phyloP scores from a whole-genome alignment of 495 filamentous ascomycete genomes.

The Tuber umbilicatum region DNA sequence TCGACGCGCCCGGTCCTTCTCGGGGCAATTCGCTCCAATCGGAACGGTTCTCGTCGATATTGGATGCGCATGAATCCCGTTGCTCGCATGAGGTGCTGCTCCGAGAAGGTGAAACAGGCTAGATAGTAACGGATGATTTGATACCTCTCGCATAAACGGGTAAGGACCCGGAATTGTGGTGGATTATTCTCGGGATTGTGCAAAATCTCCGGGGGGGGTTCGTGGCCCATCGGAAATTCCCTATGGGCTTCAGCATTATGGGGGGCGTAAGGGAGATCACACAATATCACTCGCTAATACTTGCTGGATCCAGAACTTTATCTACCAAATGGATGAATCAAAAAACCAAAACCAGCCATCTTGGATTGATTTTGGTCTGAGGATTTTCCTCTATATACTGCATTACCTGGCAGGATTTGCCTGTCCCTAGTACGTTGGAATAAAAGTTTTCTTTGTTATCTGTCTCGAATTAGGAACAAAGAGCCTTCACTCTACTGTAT shows the following conservation, averaged over 20 bases:
- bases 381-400: neutral
- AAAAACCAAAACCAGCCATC: neutral
- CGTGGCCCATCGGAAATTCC: neutral
- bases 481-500: too few species aligned
- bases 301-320: neutral
- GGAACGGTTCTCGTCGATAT: neutral
- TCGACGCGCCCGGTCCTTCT: neutral
- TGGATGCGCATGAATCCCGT: neutral
- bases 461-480: neutral
- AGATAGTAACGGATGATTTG: neutral
- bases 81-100: neutral
- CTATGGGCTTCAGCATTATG: neutral
- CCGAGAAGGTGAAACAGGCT: neutral
- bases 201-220: neutral
- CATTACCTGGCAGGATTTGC: neutral
- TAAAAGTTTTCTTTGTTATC: too few species aligned
- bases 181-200: too few species aligned
- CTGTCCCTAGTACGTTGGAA: neutral
- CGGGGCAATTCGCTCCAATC: neutral
- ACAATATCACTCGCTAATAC: neutral
- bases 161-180: neutral
- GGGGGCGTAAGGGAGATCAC: neutral
- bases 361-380: neutral
- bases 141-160: neutral
- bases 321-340: neutral